Conservation (phyloP, 768 basidiomycete genomes). For the Trametes sanguinea region DNA sequence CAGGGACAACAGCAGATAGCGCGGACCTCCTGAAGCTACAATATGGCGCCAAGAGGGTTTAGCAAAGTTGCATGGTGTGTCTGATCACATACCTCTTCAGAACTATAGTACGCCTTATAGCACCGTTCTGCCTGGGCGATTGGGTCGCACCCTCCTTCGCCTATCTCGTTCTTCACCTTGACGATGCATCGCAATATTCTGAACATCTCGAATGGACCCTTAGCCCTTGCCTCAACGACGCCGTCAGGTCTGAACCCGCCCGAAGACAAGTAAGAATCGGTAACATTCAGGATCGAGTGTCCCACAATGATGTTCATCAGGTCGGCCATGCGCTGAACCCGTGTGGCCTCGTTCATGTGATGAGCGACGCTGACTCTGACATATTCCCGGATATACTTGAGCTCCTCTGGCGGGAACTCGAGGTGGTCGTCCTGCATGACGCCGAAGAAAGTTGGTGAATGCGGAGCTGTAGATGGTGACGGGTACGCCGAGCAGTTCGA, state of each 20-base stretch:
- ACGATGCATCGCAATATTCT: neutral
- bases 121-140: slow-evolving; percentile 12
- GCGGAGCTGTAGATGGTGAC: slow-evolving; percentile 1
- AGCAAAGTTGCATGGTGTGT: neutral
- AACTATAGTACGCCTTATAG: slow-evolving; percentile 15
- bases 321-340: neutral
- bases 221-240: neutral
- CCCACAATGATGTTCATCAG: neutral
- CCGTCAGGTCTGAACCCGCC: neutral
- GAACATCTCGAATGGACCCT: neutral
- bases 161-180: slow-evolving; percentile 9
- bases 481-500: neutral
- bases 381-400: neutral
- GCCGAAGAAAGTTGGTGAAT: neutral
- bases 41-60: neutral
- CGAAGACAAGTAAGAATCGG: neutral
- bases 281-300: neutral
- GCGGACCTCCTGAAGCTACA: slow-evolving; percentile 12
- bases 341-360: neutral
- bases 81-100: slow-evolving; percentile 7
- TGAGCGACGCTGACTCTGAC: neutral
- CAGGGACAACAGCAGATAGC: slow-evolving; percentile 26
- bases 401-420: neutral
- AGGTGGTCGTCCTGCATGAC: neutral
- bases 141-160: slow-evolving; percentile 17